Evolutionary conservation across 768 basidiomycete genomes (phyloP), one percentile per base, ranked within the genome.

Genomic region (Leccinum boreale): DNA sequence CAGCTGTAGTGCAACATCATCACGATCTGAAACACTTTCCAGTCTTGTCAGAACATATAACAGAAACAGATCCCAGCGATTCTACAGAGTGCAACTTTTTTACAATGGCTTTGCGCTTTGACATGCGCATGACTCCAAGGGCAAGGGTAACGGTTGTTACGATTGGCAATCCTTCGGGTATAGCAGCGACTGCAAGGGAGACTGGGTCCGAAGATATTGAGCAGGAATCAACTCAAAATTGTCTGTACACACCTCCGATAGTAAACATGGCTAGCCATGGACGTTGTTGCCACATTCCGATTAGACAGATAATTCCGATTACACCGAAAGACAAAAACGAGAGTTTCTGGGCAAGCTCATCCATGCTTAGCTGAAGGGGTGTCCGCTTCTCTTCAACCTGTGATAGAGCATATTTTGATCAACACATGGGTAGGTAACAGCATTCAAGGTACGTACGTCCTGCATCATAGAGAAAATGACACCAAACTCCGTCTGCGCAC

Each of bases 381-480:
- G 95, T 98, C 52, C 94, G 84, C 68, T 87, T 88, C 74, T 98
- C 95, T 62, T 95, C 93, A 45, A 86, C 79, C 77, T 84, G 29
- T 45, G 19, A 53, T 29, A 12, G 14, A 35, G 10, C 10, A 50
- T 42, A 28, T 23, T 35, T 17, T 19, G 23, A 50, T 58, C 28
- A 42, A 52, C 11, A 44, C 42, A 12, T 17, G 1, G 6, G 15
- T 14, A 28, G 8, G 33, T 14, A 6, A 21, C 24, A 24, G 57
- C 35, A 55, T 53, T 35, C 9, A 6, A 5, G 10, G 42, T 29
- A 74, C 77, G 57, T 61, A 94, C 94, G 69, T 97, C 94, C 73
- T 97, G 94, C 92, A 98, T 93, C 93, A 97, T 96, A 14, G 89
- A 86, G 70, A 98, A 98, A 59, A 98, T 92, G 56, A 96, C 86